These are phyloP conservation scores for Gynandropsis gynandra DNA, from an alignment of 345 rosid genomes.

Conservation along the genomic window DNA sequence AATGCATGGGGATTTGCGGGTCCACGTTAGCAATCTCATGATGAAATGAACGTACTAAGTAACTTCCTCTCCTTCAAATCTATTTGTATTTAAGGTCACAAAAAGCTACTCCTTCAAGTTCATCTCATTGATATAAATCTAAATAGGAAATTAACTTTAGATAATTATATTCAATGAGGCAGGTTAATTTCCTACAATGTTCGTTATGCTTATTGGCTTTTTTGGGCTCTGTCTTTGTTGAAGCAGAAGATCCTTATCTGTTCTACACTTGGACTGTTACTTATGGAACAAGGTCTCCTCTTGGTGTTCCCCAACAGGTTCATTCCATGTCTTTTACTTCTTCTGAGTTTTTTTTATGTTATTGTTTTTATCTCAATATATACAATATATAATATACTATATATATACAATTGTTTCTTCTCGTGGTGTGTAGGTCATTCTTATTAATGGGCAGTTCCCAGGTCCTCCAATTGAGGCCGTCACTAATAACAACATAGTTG, in stretches of 20 bases:
- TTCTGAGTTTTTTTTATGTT: neutral
- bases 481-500: conserved; percentile 68
- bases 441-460: conserved; percentile 80
- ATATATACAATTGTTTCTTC: neutral
- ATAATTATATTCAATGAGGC: conserved; percentile 25
- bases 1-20: conserved; percentile 27
- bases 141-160: neutral
- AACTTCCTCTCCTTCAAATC: neutral
- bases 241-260: conserved; percentile 54
- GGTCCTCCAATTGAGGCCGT: conserved; percentile 73
- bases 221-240: conserved; percentile 26
- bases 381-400: neutral
- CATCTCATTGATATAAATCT: conserved; percentile 9
- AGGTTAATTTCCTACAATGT: conserved; percentile 22
- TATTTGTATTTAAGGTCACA: too few species aligned
- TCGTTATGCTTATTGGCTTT: conserved; percentile 30
- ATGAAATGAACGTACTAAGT: conserved; percentile 3
- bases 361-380: neutral
- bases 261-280: conserved; percentile 58
- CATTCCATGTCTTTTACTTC: neutral
- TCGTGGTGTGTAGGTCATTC: conserved; percentile 48
- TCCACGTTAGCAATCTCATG: conserved; percentile 14
- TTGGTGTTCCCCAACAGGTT: conserved; percentile 39
- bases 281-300: conserved; percentile 52
- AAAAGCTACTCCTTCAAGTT: too few species aligned